Percentiles rank a stretch among this genome's conserved stretches.
phyloP scores from a whole-genome alignment of 139 green algal genomes.

The Picochlorum sp. region DNA sequence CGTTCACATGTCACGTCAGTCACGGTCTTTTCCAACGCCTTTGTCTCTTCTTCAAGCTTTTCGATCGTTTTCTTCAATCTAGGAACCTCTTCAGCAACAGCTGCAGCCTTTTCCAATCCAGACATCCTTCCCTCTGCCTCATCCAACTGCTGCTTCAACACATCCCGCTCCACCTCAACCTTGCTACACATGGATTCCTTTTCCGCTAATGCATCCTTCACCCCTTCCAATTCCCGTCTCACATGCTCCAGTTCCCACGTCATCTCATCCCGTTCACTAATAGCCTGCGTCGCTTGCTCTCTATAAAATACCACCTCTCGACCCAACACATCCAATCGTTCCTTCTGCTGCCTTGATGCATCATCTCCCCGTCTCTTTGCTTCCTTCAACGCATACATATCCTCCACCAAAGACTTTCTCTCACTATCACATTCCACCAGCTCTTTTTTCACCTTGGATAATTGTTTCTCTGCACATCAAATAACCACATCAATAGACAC shows the following conservation, averaged over 20 bases:
- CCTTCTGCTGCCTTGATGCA: background rate
- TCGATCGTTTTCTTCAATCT: background rate
- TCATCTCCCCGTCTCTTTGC: slow-evolving; percentile 8
- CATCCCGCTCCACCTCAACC: background rate
- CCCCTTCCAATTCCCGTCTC: background rate
- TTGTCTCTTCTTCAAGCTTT: background rate
- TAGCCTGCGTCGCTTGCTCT: slow-evolving; percentile 8
- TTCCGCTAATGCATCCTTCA: background rate
- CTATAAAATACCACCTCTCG: slow-evolving; percentile 8
- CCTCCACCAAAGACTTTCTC: slow-evolving; percentile 1
- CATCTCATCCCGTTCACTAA: slow-evolving; percentile 3
- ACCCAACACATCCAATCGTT: background rate
- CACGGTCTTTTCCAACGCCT: background rate
- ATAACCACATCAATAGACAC: background rate
- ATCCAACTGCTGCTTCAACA: slow-evolving; percentile 1
- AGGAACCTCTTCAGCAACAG: background rate
- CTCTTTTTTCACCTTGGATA: slow-evolving; percentile 1
- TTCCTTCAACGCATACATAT: slow-evolving; percentile 1
- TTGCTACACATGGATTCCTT: background rate
- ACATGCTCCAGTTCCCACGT: background rate
- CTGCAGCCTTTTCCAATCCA: slow-evolving; percentile 5
- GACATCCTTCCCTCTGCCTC: background rate
- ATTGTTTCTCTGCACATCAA: slow-evolving; percentile 10
- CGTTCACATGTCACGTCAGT: background rate
- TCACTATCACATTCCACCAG: background rate